Evolutionary conservation across 495 filamentous ascomycete species (phyloP).

Genomic region (Haplographium delicatum): DNA sequence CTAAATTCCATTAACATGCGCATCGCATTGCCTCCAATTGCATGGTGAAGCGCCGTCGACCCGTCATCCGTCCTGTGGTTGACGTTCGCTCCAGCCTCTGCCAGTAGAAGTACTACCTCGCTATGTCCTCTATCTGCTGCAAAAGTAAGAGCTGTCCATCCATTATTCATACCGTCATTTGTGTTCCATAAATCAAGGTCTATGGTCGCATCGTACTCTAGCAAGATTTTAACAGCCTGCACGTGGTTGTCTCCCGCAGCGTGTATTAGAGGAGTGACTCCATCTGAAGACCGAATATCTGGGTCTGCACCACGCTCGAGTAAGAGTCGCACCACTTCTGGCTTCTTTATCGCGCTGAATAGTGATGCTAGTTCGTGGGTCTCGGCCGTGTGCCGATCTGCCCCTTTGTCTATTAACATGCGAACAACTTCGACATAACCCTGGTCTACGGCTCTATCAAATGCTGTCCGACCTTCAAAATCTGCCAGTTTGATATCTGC

Average conservation of each 20-base stretch:
- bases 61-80: not conserved
- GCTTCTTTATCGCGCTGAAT: not conserved
- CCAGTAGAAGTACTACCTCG: constrained; percentile 42
- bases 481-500: constrained; percentile 20
- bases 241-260: not conserved
- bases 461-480: constrained; percentile 16
- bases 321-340: constrained; percentile 1
- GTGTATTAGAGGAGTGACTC: constrained; percentile 8
- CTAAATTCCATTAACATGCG: constrained; percentile 1
- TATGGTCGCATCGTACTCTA: constrained; percentile 8
- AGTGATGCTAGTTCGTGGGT: constrained; percentile 1
- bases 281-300: not conserved
- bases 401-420: not conserved
- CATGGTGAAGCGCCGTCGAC: not conserved
- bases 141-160: constrained; percentile 14
- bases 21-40: not conserved
- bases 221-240: not conserved
- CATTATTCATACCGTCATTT: not conserved
- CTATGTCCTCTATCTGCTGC: constrained; percentile 1
- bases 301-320: constrained; percentile 12
- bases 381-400: constrained; percentile 6
- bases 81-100: constrained; percentile 41
- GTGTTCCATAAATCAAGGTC: constrained; percentile 23
- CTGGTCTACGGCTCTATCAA: constrained; percentile 8
- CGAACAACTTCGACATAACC: not conserved